Base-by-base conservation (phyloP, 2,329 filamentous ascomycete species). In the Ambrosiella xylebori region DNA sequence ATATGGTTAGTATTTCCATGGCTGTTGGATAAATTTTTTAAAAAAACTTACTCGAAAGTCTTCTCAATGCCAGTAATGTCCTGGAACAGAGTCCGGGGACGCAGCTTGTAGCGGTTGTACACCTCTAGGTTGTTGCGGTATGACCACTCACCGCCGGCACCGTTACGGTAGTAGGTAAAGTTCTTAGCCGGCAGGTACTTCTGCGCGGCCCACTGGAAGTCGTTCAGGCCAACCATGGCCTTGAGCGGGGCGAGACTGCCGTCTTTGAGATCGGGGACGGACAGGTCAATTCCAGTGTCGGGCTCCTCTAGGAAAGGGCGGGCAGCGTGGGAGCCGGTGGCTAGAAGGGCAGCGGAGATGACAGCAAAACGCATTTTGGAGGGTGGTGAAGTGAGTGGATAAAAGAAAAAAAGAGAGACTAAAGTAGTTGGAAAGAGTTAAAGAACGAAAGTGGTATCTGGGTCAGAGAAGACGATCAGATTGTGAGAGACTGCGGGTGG, bases 121-220 rank as follows among this genome's bases (percentile, higher is more conserved):
- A 74, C 69, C 58, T 76, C 73, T 5, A 77, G 68, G 64, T 77
- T 76, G 66, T 76, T 73, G 53, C 74, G 70, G 68, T 77, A 77
- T 0, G 71, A 66, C 73, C 71, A 77, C 63, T 77, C 74, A 52
- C 73, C 73, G 2, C 71, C 74, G 7, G 74, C 72, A 13, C 71
- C 74, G 58, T 71, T 73, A 36, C 74, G 71, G 66, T 76, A 76
- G 66, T 74, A 77, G 12, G 73, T 71, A 61, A 74, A 77, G 36
- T 71, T 63, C 19, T 69, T 67, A 37, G 64, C 64, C 56, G 69
- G 69, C 62, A 76, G 66, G 61, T 70, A 66, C 58, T 72, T 70
- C 11, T 71, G 68, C 15, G 74, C 74, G 3, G 71, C 72, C 65
- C 68, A 76, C 56, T 77, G 73, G 58, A 77, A 77, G 65, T 77